Evolutionary conservation across 2,329 filamentous ascomycete species (phyloP).

Genomic region (Exutisphaerella laricina): DNA sequence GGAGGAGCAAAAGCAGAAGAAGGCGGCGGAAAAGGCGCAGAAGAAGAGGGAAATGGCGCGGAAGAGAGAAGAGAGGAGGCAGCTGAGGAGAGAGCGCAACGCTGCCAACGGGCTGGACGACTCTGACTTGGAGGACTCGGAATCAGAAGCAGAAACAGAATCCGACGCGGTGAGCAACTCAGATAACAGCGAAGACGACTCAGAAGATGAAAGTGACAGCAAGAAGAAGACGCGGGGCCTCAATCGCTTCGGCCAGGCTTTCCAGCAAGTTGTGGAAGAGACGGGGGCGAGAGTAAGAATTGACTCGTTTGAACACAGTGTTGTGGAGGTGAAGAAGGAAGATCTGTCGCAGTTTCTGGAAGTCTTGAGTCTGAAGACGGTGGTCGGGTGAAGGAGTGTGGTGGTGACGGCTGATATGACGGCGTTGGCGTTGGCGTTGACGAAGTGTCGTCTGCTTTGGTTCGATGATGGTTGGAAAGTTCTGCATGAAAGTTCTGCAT

Average conservation of each 20-base stretch:
- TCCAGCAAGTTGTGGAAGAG: conserved; percentile 89
- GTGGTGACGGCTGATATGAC: conserved; percentile 4
- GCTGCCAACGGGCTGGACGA: conserved; percentile 47
- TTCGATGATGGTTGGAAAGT: not conserved
- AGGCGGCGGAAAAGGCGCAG: conserved; percentile 46
- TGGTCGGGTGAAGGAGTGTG: conserved; percentile 51
- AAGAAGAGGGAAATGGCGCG: conserved; percentile 52
- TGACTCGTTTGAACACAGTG: conserved; percentile 95
- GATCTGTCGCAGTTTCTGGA: conserved; percentile 88
- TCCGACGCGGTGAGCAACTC: conserved; percentile 35
- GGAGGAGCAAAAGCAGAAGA: conserved; percentile 57
- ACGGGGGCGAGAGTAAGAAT: conserved; percentile 85
- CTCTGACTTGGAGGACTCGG: conserved; percentile 48
- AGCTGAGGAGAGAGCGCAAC: conserved; percentile 55
- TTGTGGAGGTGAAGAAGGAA: conserved; percentile 96
- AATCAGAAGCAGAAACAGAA: conserved; percentile 41
- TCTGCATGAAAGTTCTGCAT: not conserved
- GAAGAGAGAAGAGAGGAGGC: conserved; percentile 52
- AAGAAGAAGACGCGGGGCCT: conserved; percentile 63
- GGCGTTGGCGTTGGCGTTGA: conserved; percentile 5
- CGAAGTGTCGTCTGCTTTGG: not conserved
- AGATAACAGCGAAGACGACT: conserved; percentile 35
- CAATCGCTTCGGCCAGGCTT: conserved; percentile 90
- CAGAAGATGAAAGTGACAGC: conserved; percentile 52
- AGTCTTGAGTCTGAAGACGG: conserved; percentile 82